Conservation (phyloP, 1,139 yeast genomes). For the Sugiyamaella grinbergsii region DNA sequence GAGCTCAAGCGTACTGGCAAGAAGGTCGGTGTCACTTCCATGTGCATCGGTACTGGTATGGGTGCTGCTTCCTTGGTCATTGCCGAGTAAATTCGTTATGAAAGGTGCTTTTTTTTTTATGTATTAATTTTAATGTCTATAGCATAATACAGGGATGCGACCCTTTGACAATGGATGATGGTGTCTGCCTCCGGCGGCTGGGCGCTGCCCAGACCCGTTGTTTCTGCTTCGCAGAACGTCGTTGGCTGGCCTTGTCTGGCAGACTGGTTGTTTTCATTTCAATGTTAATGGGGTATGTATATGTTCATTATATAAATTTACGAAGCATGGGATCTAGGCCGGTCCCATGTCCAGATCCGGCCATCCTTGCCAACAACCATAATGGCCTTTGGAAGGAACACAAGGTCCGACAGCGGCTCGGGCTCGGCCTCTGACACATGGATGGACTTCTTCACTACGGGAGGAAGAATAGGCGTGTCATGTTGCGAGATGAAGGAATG, state of each 20-base stretch:
- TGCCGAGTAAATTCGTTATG: slow-evolving; percentile 48
- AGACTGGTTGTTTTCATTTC: too few relatives aligned
- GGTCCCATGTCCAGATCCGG: slow-evolving; percentile 40
- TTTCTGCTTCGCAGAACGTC: neutral
- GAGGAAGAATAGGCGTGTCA: slow-evolving; percentile 36
- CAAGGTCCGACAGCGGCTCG: slow-evolving; percentile 37
- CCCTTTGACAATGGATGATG: neutral
- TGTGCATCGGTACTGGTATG: slow-evolving; percentile 99
- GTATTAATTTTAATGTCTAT: slow-evolving; percentile 11
- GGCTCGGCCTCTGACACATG: slow-evolving; percentile 33
- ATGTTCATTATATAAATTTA: neutral
- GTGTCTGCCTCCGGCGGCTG: slow-evolving; percentile 11
- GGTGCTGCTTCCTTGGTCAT: slow-evolving; percentile 91
- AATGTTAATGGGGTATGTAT: neutral
- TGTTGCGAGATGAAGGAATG: slow-evolving; percentile 37
- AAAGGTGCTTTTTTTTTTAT: slow-evolving; percentile 5
- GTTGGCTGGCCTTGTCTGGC: too few relatives aligned
- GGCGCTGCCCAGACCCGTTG: slow-evolving; percentile 2
- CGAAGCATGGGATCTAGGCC: slow-evolving; percentile 47
- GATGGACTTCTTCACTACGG: slow-evolving; percentile 35
- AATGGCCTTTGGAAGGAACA: slow-evolving; percentile 32
- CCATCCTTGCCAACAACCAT: slow-evolving; percentile 39
- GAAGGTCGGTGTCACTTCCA: slow-evolving; percentile 85
- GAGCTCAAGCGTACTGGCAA: slow-evolving; percentile 68
- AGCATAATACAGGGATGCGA: slow-evolving; percentile 8